phyloP scores from a whole-genome alignment of 2,329 filamentous ascomycete species.

The Penicillium sclerotigenum region DNA sequence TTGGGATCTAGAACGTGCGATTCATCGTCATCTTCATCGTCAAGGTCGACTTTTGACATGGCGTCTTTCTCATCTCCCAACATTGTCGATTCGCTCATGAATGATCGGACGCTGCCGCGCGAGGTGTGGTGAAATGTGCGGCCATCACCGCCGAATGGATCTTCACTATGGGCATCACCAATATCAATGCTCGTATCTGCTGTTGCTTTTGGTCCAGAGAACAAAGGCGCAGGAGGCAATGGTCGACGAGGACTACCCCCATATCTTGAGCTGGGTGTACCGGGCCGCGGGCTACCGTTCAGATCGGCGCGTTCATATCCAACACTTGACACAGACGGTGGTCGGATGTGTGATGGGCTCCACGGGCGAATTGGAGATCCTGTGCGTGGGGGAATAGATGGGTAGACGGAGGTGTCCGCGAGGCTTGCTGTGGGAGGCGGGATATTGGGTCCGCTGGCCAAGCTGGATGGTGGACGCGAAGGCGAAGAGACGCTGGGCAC shows the following conservation, averaged over 20 bases:
- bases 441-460: constrained; percentile 42
- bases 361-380: constrained; percentile 50
- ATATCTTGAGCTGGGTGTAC: constrained; percentile 85
- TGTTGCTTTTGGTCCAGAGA: constrained; percentile 55
- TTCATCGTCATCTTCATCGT: constrained; percentile 43
- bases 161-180: constrained; percentile 64
- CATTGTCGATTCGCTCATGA: constrained; percentile 57
- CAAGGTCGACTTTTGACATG: constrained; percentile 44
- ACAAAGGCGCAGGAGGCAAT: constrained; percentile 83
- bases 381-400: constrained; percentile 33
- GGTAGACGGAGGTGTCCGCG: constrained; percentile 37
- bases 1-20: constrained; percentile 60
- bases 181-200: constrained; percentile 47
- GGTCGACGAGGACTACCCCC: constrained; percentile 83
- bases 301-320: constrained; percentile 84
- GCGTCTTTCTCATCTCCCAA: constrained; percentile 53
- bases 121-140: constrained; percentile 47
- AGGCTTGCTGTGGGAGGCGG: constrained; percentile 38
- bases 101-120: constrained; percentile 58
- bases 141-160: constrained; percentile 63
- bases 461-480: constrained; percentile 43
- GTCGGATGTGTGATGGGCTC: constrained; percentile 66
- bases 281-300: constrained; percentile 84
- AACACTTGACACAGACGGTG: constrained; percentile 58
- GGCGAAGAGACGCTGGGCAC: constrained; percentile 28